Evolutionary conservation across 2,329 filamentous ascomycete species (phyloP).

Genomic region (Colletotrichum sublineola): DNA sequence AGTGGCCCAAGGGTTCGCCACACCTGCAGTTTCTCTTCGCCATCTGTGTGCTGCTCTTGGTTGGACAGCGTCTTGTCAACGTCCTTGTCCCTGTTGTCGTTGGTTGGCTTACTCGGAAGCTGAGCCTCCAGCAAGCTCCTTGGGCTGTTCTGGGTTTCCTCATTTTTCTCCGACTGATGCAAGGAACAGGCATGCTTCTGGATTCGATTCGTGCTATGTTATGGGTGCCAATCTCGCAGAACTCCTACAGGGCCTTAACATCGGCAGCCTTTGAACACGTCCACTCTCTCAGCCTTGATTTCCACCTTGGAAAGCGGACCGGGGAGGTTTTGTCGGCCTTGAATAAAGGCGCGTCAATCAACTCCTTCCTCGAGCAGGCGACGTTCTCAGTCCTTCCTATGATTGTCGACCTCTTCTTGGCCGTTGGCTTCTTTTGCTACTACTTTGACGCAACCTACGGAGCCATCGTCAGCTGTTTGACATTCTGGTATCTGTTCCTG

Average conservation of each 20-base stretch:
- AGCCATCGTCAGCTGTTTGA: conserved; percentile 88
- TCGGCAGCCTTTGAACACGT: conserved; percentile 98
- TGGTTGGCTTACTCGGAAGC: conserved; percentile 80
- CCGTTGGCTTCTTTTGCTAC: conserved; percentile 84
- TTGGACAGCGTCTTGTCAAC: conserved; percentile 87
- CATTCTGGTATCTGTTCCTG: conserved; percentile 96
- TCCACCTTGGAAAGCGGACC: conserved; percentile 95
- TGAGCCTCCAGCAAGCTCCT: conserved; percentile 69
- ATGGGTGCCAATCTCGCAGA: conserved; percentile 97
- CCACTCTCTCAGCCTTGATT: conserved; percentile 93
- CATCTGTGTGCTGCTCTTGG: conserved; percentile 83
- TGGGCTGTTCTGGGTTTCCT: conserved; percentile 78
- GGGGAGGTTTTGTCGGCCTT: conserved; percentile 95
- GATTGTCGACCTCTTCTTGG: conserved; percentile 89
- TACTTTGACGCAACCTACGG: conserved; percentile 83
- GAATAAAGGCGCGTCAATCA: conserved; percentile 96
- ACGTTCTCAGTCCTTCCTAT: conserved; percentile 97
- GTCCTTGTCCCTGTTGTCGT: conserved; percentile 87
- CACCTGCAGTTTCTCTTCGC: conserved; percentile 83
- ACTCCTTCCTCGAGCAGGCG: conserved; percentile 94
- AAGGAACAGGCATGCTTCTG: conserved; percentile 89
- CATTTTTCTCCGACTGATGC: conserved; percentile 83
- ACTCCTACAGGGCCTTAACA: conserved; percentile 93
- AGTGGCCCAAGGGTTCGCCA: conserved; percentile 88
- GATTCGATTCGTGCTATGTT: conserved; percentile 85